These are phyloP conservation scores for Pythium inflatum DNA, from an alignment of 352 stramenopile genomes.

Conservation along the genomic window DNA sequence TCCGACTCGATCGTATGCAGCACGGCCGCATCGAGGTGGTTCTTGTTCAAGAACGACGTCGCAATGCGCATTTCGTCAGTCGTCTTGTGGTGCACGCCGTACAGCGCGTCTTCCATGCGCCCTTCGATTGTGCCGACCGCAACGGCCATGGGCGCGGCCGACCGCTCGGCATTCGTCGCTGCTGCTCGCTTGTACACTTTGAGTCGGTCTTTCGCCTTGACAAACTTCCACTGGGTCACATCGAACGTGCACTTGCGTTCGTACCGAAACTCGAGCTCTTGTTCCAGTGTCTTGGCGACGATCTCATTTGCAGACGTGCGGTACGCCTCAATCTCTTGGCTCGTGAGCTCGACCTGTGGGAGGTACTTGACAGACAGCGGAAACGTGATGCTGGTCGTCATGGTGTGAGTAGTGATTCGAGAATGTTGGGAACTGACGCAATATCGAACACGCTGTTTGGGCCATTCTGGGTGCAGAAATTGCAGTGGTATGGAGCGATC, in stretches of 20 bases:
- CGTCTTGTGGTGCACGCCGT: conserved; percentile 47
- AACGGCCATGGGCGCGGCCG: conserved; percentile 31
- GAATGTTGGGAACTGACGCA: too few species aligned
- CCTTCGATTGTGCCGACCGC: conserved; percentile 56
- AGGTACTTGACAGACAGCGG: conserved; percentile 20
- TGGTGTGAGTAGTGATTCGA: not conserved
- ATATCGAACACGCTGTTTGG: too few species aligned
- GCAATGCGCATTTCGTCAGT: conserved; percentile 45
- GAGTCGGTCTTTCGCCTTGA: conserved; percentile 27
- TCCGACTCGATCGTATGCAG: conserved; percentile 50
- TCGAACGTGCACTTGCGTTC: conserved; percentile 27
- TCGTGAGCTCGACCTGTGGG: conserved; percentile 29
- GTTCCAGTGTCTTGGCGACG: conserved; percentile 42
- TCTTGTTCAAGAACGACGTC: conserved; percentile 27
- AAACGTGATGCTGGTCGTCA: conserved; percentile 23
- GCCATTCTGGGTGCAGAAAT: too few species aligned
- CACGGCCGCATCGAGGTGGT: conserved; percentile 33
- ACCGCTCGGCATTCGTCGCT: not conserved
- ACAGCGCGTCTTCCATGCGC: conserved; percentile 68
- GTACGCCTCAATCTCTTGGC: conserved; percentile 37
- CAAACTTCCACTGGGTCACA: conserved; percentile 23
- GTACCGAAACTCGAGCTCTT: conserved; percentile 41
- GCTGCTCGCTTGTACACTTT: conserved; percentile 14
- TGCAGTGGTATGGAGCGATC: too few species aligned
- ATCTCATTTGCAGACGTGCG: conserved; percentile 41